phyloP scores from a whole-genome alignment of 2,329 filamentous ascomycete genomes.

The Fusarium pseudograminearum region DNA sequence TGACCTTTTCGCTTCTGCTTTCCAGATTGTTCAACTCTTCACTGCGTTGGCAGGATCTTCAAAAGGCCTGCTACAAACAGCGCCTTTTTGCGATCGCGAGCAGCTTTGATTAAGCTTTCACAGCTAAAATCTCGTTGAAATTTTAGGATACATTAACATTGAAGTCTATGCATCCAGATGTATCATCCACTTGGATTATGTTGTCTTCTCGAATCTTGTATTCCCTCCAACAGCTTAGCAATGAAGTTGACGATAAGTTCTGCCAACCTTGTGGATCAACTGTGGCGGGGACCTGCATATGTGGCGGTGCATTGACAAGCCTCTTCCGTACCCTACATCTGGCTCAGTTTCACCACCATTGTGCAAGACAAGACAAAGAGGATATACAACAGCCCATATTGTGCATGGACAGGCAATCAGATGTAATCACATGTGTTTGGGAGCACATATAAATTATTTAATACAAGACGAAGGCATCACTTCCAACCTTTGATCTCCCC shows the following conservation, averaged over 20 bases:
- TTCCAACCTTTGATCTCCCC: constrained; percentile 23
- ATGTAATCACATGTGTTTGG: not conserved
- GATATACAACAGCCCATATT: not conserved
- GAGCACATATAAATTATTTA: constrained; percentile 10
- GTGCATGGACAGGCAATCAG: not conserved
- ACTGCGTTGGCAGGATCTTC: constrained; percentile 41
- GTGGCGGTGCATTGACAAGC: constrained; percentile 32
- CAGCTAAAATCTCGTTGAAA: constrained; percentile 7
- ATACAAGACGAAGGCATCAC: constrained; percentile 30
- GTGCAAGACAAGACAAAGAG: not conserved
- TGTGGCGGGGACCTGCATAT: constrained; percentile 38
- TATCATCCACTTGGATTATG: constrained; percentile 32
- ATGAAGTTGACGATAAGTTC: constrained; percentile 47
- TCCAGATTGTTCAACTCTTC: constrained; percentile 22
- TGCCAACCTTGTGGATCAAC: constrained; percentile 39
- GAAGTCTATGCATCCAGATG: constrained; percentile 1
- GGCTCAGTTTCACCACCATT: not conserved
- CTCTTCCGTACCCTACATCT: constrained; percentile 26
- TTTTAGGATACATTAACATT: constrained; percentile 10
- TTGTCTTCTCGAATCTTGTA: constrained; percentile 29
- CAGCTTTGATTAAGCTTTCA: constrained; percentile 31
- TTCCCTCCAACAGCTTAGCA: constrained; percentile 20
- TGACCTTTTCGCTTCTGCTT: constrained; percentile 10
- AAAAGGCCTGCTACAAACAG: constrained; percentile 43
- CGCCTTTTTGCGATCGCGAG: constrained; percentile 41